Evolutionary conservation across 1,284 basidiomycete species (phyloP).

Genomic region (Cryptococcus jaspeensis): DNA sequence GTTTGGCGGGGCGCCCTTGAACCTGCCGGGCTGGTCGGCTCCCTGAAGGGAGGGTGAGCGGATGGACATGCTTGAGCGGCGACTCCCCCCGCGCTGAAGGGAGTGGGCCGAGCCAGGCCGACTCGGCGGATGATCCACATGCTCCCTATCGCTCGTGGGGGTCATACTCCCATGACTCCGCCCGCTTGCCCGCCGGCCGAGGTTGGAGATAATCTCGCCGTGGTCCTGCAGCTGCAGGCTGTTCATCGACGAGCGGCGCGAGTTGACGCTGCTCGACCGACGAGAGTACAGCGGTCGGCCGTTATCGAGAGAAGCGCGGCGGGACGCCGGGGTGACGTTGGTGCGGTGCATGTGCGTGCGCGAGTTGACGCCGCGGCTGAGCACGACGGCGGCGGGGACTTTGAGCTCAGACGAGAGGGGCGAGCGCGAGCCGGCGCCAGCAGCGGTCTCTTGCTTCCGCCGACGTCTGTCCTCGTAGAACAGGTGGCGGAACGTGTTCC

Average conservation of each 20-base stretch:
- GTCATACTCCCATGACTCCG: slow-evolving; percentile 46
- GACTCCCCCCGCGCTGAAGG: slow-evolving; percentile 21
- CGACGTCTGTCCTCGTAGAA: slow-evolving; percentile 54
- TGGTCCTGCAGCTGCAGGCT: slow-evolving; percentile 39
- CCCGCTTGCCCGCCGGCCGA: slow-evolving; percentile 40
- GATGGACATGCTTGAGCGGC: slow-evolving; percentile 30
- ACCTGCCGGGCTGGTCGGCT: slow-evolving; percentile 18
- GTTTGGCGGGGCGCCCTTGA: slow-evolving; percentile 19
- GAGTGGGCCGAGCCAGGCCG: slow-evolving; percentile 30
- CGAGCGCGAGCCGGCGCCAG: slow-evolving; percentile 5
- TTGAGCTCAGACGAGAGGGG: slow-evolving; percentile 18
- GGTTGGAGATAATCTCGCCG: slow-evolving; percentile 24
- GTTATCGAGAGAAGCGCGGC: slow-evolving; percentile 37
- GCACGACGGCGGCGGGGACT: slow-evolving; percentile 26
- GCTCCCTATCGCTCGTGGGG: slow-evolving; percentile 47
- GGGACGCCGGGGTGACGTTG: slow-evolving; percentile 18
- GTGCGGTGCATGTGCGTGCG: slow-evolving; percentile 28
- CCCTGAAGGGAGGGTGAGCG: slow-evolving; percentile 33
- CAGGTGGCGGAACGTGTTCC: slow-evolving; percentile 53
- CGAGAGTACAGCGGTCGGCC: slow-evolving; percentile 42
- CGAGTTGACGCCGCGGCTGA: slow-evolving; percentile 34
- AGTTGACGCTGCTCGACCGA: slow-evolving; percentile 50
- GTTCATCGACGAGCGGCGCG: slow-evolving; percentile 46
- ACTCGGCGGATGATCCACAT: slow-evolving; percentile 11
- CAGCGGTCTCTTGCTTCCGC: slow-evolving; percentile 35